Conservation (phyloP, 78 protist genomes). For the Dictyostelium citrinum region DNA sequence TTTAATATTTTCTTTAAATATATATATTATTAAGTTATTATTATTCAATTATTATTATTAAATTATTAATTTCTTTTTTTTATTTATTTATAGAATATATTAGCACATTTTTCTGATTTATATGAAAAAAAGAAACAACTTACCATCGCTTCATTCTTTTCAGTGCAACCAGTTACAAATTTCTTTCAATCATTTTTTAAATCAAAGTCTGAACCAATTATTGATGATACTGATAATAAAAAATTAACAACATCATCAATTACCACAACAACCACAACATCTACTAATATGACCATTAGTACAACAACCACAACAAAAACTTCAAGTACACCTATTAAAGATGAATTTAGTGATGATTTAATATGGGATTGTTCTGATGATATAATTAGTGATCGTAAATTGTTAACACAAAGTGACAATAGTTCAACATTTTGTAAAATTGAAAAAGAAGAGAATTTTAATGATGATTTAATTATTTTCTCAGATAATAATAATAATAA, state of each 20-base stretch:
- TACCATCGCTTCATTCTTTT: conserved; percentile 44
- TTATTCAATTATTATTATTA: not conserved
- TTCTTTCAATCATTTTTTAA: not conserved
- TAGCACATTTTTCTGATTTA: conserved; percentile 22
- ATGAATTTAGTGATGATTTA: not conserved
- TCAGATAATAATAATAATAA: not conserved
- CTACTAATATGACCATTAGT: not conserved
- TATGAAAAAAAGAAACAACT: conserved; percentile 43
- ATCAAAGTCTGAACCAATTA: not conserved
- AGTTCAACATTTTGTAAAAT: not conserved
- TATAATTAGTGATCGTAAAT: not conserved
- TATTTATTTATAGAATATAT: not conserved
- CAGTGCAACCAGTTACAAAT: not conserved
- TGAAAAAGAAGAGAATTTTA: not conserved
- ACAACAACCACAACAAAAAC: not conserved
- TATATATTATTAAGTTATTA: too few species aligned
- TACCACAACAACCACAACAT: not conserved
- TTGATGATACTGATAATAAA: not conserved
- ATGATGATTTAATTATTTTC: not conserved
- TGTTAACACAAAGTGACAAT: not conserved
- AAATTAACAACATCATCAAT: not conserved
- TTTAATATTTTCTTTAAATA: too few species aligned
- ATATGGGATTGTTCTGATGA: not conserved
- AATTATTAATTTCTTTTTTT: too few species aligned
- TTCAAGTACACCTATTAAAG: not conserved